Evolutionary conservation across 352 stramenopile species (phyloP).

Genomic region (Phytophthora hybrid): DNA sequence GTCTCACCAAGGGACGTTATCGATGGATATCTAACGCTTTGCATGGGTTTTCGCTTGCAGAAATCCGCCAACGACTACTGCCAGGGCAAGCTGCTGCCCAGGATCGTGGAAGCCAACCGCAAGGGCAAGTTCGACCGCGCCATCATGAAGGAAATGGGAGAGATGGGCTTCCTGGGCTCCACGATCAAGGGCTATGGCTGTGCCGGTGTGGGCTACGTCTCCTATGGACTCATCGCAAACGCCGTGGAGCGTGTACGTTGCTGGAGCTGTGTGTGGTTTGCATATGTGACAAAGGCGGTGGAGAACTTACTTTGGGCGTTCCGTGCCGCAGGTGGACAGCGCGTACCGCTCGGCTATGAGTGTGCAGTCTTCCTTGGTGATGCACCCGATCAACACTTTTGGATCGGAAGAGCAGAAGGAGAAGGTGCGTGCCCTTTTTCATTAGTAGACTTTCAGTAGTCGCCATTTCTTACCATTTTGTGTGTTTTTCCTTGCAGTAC

Average conservation of each 20-base stretch:
- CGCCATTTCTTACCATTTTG: neutral
- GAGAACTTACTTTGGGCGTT: neutral
- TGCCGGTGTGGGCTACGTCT: conserved; percentile 94
- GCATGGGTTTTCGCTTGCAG: conserved; percentile 35
- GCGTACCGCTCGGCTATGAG: conserved; percentile 97
- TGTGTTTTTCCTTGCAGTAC: conserved; percentile 66
- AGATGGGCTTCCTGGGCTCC: conserved; percentile 94
- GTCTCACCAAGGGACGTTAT: conserved; percentile 6
- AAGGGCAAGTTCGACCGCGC: conserved; percentile 94
- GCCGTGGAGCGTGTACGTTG: conserved; percentile 90
- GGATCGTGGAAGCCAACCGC: conserved; percentile 95
- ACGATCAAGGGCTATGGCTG: conserved; percentile 97
- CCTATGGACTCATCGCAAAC: conserved; percentile 97
- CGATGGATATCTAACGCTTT: conserved; percentile 9
- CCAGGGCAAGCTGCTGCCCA: conserved; percentile 93
- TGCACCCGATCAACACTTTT: conserved; percentile 99
- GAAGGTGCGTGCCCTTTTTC: conserved; percentile 59
- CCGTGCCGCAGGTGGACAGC: conserved; percentile 88
- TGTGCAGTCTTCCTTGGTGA: conserved; percentile 98
- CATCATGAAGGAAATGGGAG: conserved; percentile 96
- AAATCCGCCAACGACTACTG: conserved; percentile 95
- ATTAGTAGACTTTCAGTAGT: neutral
- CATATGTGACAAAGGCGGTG: neutral
- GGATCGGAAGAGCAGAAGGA: conserved; percentile 96
- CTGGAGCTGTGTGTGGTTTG: neutral